phyloP scores from a whole-genome alignment of 345 rosid genomes.

The Eucalyptus polybractea region DNA sequence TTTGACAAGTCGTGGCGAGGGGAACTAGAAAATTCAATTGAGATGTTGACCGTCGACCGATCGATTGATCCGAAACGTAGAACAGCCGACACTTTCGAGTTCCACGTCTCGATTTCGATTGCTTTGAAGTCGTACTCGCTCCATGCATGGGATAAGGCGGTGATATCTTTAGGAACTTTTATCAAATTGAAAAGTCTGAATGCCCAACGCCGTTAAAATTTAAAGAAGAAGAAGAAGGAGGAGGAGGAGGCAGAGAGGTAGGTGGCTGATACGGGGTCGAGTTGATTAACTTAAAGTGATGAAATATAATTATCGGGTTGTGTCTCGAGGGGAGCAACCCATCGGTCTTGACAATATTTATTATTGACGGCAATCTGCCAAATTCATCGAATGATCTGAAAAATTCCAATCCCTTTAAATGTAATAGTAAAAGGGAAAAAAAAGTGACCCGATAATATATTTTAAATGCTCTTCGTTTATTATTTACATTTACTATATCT shows the following conservation, averaged over 20 bases:
- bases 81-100: not conserved
- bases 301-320: not conserved
- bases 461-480: not conserved
- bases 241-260: not conserved
- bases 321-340: rapidly evolving
- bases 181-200: not conserved
- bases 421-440: not conserved
- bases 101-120: not conserved
- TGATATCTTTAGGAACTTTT: rapidly evolving
- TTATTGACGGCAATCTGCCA: rapidly evolving
- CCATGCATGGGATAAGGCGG: rapidly evolving
- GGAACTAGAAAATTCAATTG: not conserved
- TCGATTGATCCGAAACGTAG: not conserved
- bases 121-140: not conserved
- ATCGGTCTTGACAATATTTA: not conserved
- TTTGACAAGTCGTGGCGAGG: not conserved
- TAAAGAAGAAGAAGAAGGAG: rapidly evolving
- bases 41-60: not conserved
- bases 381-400: not conserved
- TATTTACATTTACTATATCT: not conserved
- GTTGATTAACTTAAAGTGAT: not conserved
- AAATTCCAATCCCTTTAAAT: too few species aligned
- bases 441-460: too few species aligned
- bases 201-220: rapidly evolving
- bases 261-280: rapidly evolving